Evolutionary conservation across 306 rosid species (phyloP).

Genomic region (Prosopis cineraria): DNA sequence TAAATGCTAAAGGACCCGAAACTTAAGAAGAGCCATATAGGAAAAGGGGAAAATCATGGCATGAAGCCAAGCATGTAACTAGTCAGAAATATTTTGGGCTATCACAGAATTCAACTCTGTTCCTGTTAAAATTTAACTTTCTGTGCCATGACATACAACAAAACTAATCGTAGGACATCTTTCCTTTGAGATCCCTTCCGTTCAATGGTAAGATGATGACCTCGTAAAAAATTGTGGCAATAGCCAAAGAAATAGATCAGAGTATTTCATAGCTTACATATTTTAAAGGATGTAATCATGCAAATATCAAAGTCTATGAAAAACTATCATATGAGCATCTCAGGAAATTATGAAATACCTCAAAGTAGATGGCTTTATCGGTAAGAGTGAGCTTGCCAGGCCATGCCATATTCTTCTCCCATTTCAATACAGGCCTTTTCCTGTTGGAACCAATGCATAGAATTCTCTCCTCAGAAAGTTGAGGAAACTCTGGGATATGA

Average conservation of each 20-base stretch:
- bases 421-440: conserved; percentile 86
- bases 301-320: conserved; percentile 14
- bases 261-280: conserved; percentile 5
- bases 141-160: neutral
- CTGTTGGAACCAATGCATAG: conserved; percentile 82
- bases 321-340: conserved; percentile 14
- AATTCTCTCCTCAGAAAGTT: conserved; percentile 67
- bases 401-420: conserved; percentile 98
- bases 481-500: conserved; percentile 63
- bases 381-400: conserved; percentile 94
- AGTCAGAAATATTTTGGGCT: conserved; percentile 13
- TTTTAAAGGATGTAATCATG: conserved; percentile 5
- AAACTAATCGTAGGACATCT: conserved; percentile 11
- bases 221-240: conserved; percentile 11
- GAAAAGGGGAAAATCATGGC: neutral
- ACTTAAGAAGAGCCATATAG: neutral
- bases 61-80: neutral
- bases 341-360: conserved; percentile 59
- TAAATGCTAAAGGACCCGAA: neutral
- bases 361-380: conserved; percentile 87
- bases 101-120: neutral
- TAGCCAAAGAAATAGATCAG: conserved; percentile 10
- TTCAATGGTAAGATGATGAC: neutral
- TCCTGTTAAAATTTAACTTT: neutral
- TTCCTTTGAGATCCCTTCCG: neutral